These are phyloP conservation scores for Strobilomyces echinocephalus DNA, from an alignment of 768 basidiomycete genomes.

Conservation along the genomic window DNA sequence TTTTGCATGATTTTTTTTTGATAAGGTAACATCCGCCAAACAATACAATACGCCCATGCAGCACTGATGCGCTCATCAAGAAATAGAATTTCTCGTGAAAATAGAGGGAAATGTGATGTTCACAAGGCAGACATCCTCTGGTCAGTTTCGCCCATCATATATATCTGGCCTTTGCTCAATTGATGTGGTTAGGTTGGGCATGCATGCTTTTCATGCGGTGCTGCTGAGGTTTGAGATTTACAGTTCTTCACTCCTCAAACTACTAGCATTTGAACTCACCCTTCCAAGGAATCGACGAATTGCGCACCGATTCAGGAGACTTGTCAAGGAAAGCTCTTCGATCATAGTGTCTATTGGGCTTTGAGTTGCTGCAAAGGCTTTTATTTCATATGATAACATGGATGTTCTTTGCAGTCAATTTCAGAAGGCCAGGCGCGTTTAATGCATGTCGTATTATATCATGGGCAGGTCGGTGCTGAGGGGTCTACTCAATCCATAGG, in stretches of 20 bases:
- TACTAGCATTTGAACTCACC: constrained; percentile 47
- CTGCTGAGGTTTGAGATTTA: constrained; percentile 53
- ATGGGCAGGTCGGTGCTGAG: too few relatives aligned
- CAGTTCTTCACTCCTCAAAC: constrained; percentile 39
- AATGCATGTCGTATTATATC: too few relatives aligned
- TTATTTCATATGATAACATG: background rate
- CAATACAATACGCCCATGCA: constrained; percentile 53
- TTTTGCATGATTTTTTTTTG: background rate
- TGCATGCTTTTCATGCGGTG: constrained; percentile 70
- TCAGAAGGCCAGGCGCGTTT: too few relatives aligned
- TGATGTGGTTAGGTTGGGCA: constrained; percentile 61
- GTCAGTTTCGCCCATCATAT: constrained; percentile 37
- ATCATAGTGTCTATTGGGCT: constrained; percentile 22
- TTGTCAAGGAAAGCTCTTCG: constrained; percentile 35
- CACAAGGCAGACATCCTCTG: constrained; percentile 54
- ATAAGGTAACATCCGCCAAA: constrained; percentile 58
- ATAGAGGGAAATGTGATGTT: constrained; percentile 40
- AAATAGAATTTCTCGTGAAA: constrained; percentile 36
- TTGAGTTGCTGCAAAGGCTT: background rate
- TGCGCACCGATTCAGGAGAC: constrained; percentile 39
- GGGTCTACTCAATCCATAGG: too few relatives aligned
- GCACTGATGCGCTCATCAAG: constrained; percentile 45
- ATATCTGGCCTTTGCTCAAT: constrained; percentile 3
- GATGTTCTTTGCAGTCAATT: background rate
- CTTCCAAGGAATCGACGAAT: constrained; percentile 42